phyloP scores from a whole-genome alignment of 306 rosid species.

The Gleditsia sinensis region DNA sequence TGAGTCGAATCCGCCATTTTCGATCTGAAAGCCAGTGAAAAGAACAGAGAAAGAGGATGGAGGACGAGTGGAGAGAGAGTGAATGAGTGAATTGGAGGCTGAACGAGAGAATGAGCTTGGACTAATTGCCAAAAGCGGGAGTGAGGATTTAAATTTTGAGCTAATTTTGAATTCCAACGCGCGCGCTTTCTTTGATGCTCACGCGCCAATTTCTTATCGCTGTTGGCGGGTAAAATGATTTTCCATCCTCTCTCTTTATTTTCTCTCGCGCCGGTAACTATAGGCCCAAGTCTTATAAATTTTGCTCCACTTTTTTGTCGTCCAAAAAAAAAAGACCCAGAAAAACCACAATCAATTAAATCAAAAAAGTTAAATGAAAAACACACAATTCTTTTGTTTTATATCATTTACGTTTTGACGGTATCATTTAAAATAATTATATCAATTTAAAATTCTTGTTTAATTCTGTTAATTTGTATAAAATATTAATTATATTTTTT shows the following conservation, averaged over 20 bases:
- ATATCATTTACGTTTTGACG: too few relatives aligned
- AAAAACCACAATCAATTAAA: too few relatives aligned
- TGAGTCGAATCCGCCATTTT: conserved; percentile 53
- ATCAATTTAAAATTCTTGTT: too few relatives aligned
- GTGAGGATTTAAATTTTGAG: not conserved
- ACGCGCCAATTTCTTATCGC: conserved; percentile 32
- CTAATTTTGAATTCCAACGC: conserved; percentile 7
- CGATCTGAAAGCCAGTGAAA: not conserved
- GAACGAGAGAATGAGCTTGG: not conserved
- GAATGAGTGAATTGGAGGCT: not conserved
- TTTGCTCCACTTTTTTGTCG: too few relatives aligned
- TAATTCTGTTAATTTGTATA: too few relatives aligned
- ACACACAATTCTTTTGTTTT: too few relatives aligned
- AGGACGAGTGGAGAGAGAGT: not conserved
- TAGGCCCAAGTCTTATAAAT: too few relatives aligned
- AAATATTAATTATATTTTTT: too few relatives aligned
- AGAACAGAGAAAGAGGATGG: not conserved
- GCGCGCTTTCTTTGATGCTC: conserved; percentile 20
- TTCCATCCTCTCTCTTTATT: not conserved
- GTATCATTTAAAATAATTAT: too few relatives aligned
- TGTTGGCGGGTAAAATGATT: conserved; percentile 27
- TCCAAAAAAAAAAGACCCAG: too few relatives aligned
- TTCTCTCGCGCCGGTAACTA: too few relatives aligned
- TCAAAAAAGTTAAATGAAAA: too few relatives aligned
- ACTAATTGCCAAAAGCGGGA: not conserved